These are phyloP conservation scores for Barnettozyma wickerhamii DNA, from an alignment of 805 yeast species.

Conservation along the genomic window DNA sequence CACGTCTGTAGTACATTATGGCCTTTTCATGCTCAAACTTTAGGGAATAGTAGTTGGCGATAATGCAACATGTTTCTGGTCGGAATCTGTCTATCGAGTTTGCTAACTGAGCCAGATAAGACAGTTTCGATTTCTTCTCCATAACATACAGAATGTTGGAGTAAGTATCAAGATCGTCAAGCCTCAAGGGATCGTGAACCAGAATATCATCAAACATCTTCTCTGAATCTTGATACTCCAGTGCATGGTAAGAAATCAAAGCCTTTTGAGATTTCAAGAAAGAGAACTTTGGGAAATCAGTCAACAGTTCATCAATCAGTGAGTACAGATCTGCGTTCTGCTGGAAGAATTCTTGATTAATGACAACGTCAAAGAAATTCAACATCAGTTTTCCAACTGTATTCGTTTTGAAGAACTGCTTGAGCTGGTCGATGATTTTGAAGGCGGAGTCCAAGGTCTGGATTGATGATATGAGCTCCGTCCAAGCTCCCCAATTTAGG, in stretches of 20 bases:
- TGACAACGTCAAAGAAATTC: slow-evolving; percentile 18
- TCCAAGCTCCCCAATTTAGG: slow-evolving; percentile 93
- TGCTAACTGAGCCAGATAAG: slow-evolving; percentile 83
- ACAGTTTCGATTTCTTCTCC: slow-evolving; percentile 81
- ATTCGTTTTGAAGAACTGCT: slow-evolving; percentile 13
- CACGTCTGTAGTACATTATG: slow-evolving; percentile 86
- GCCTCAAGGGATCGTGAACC: slow-evolving; percentile 70
- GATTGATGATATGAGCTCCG: slow-evolving; percentile 63
- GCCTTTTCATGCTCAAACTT: slow-evolving; percentile 94
- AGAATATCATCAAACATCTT: slow-evolving; percentile 71
- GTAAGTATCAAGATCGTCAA: slow-evolving; percentile 89
- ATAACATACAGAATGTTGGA: slow-evolving; percentile 94
- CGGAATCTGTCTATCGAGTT: slow-evolving; percentile 78
- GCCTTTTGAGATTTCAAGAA: slow-evolving; percentile 82
- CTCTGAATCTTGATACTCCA: slow-evolving; percentile 82
- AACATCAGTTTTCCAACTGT: slow-evolving; percentile 12
- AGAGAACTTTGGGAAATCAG: slow-evolving; percentile 65
- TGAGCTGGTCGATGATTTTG: slow-evolving; percentile 19
- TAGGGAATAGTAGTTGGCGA: slow-evolving; percentile 90
- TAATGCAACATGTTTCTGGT: slow-evolving; percentile 91
- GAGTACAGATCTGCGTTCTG: slow-evolving; percentile 49
- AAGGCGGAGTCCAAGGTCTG: slow-evolving; percentile 58
- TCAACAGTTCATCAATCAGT: slow-evolving; percentile 44
- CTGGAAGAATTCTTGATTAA: slow-evolving; percentile 71
- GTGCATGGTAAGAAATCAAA: slow-evolving; percentile 72